Percentiles rank a stretch among this genome's conserved stretches.
Evolutionary conservation across 1,284 basidiomycete genomes (phyloP).

Genomic region (Ustilago tritici): DNA sequence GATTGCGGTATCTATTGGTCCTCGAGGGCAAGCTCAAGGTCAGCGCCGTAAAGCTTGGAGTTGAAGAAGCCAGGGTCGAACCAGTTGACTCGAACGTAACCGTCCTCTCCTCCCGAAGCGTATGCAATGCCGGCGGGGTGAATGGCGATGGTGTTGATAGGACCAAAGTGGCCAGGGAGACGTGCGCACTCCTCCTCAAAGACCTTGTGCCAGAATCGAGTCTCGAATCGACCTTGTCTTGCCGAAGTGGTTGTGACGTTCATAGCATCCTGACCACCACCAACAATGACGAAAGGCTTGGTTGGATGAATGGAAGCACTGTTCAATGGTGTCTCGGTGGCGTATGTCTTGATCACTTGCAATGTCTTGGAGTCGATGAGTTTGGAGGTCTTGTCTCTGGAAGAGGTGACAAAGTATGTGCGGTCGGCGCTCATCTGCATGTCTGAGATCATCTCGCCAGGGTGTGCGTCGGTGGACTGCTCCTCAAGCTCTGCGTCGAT

Average conservation of each 20-base stretch:
- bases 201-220: slow-evolving; percentile 97
- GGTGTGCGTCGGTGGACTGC: slow-evolving; percentile 72
- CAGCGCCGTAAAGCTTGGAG: slow-evolving; percentile 66
- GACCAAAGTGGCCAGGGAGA: slow-evolving; percentile 82
- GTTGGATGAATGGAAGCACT: slow-evolving; percentile 87
- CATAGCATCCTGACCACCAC: slow-evolving; percentile 98
- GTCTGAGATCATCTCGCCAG: slow-evolving; percentile 76
- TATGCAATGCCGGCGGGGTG: slow-evolving; percentile 90
- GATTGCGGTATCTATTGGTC: slow-evolving; percentile 56
- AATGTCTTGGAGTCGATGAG: slow-evolving; percentile 90
- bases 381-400: slow-evolving; percentile 96
- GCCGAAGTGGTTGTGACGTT: slow-evolving; percentile 92
- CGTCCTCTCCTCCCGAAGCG: slow-evolving; percentile 96
- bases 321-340: slow-evolving; percentile 95
- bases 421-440: slow-evolving; percentile 89
- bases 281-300: slow-evolving; percentile 81
- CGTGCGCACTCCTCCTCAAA: slow-evolving; percentile 98
- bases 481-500: slow-evolving; percentile 88
- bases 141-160: slow-evolving; percentile 96
- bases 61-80: slow-evolving; percentile 68
- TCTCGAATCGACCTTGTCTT: slow-evolving; percentile 97
- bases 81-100: slow-evolving; percentile 73
- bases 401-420: slow-evolving; percentile 94
- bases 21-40: slow-evolving; percentile 65
- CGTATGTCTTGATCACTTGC: slow-evolving; percentile 90